Percentiles rank a stretch among this genome's conserved stretches.
phyloP scores from a whole-genome alignment of 164 flowering plant species.

The Aristolochia contorta region DNA sequence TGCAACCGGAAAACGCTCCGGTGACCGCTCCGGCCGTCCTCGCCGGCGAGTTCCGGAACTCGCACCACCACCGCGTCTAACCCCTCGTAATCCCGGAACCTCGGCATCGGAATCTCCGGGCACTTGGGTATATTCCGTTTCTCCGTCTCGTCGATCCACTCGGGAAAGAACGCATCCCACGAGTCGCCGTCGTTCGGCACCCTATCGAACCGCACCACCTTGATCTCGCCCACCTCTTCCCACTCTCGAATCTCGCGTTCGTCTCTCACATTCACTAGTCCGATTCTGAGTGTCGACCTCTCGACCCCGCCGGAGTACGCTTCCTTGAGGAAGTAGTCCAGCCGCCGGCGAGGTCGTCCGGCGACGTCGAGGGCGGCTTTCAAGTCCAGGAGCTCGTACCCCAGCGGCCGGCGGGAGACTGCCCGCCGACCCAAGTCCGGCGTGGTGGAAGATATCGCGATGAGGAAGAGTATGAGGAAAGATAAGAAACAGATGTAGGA shows the following conservation, averaged over 20 bases:
- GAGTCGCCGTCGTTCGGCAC: conserved; percentile 16
- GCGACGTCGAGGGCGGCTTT: background rate
- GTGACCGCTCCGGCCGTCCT: conserved; percentile 16
- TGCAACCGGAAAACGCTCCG: conserved; percentile 66
- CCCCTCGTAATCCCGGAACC: conserved; percentile 19
- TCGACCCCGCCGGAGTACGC: background rate
- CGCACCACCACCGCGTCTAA: conserved; percentile 54
- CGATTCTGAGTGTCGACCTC: conserved; percentile 20
- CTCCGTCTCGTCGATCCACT: conserved; percentile 60
- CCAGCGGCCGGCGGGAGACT: background rate
- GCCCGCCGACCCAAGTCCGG: background rate
- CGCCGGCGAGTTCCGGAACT: conserved; percentile 44
- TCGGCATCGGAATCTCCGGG: conserved; percentile 65
- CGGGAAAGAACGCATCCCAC: conserved; percentile 65
- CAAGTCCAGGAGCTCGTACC: background rate
- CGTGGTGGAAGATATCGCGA: background rate
- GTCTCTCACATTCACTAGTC: conserved; percentile 27
- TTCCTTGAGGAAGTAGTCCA: conserved; percentile 9
- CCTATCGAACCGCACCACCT: conserved; percentile 30
- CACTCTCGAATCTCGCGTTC: conserved; percentile 5
- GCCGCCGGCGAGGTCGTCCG: background rate
- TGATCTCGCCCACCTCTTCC: conserved; percentile 11
- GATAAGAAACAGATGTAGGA: background rate
- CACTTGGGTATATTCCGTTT: conserved; percentile 27
- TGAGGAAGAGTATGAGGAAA: background rate